phyloP scores from a whole-genome alignment of 2,329 filamentous ascomycete genomes.

The Incumbomyces delicatus region DNA sequence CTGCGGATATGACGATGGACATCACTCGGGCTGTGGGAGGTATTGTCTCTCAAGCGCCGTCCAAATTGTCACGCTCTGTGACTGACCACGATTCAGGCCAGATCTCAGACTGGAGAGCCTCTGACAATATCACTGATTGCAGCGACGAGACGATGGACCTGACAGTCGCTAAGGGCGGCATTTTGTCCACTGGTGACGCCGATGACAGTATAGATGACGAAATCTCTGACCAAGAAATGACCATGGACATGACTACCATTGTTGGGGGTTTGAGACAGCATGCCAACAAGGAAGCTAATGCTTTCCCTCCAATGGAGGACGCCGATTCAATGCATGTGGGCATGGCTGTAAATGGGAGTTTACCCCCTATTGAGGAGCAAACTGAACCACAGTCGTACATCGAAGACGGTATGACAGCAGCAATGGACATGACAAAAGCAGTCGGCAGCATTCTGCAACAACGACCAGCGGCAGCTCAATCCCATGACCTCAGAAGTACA shows the following conservation, averaged over 20 bases:
- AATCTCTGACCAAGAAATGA: conserved; percentile 39
- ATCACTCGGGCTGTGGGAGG: conserved; percentile 74
- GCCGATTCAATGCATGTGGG: conserved; percentile 38
- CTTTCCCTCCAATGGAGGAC: conserved; percentile 26
- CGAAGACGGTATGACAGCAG: conserved; percentile 41
- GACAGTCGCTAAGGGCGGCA: conserved; percentile 45
- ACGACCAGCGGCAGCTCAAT: background rate
- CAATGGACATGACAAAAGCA: conserved; percentile 59
- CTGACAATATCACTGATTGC: conserved; percentile 28
- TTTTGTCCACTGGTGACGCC: conserved; percentile 28
- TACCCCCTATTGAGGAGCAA: conserved; percentile 30
- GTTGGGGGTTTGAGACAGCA: conserved; percentile 26
- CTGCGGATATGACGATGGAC: conserved; percentile 83
- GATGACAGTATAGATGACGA: conserved; percentile 29
- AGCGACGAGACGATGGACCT: conserved; percentile 47
- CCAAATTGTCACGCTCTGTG: conserved; percentile 24
- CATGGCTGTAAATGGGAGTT: conserved; percentile 35
- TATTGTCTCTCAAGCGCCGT: conserved; percentile 47
- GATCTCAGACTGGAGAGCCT: conserved; percentile 27
- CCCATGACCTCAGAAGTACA: background rate
- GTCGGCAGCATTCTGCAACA: conserved; percentile 50
- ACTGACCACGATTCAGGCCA: conserved; percentile 26
- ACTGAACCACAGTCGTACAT: conserved; percentile 27
- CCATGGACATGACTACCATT: conserved; percentile 38
- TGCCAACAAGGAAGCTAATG: conserved; percentile 5